Evolutionary conservation across 2,329 filamentous ascomycete genomes (phyloP), one percentile per base, ranked within the genome.

Genomic region (Aureobasidium sp.): DNA sequence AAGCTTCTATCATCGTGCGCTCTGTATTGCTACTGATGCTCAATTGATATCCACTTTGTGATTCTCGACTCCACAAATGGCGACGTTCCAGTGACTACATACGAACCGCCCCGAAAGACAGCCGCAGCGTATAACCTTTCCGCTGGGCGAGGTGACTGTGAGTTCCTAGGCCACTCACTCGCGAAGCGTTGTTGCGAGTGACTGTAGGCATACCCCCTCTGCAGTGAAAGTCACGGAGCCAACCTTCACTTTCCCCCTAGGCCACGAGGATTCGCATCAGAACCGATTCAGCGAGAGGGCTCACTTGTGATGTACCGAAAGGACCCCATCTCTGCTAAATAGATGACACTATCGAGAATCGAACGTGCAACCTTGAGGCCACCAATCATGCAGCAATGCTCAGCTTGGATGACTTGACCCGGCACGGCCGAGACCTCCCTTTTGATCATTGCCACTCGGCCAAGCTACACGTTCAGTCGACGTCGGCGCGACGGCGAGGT

Each of bases 71-170:
- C 43, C 55, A 59, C 55, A 59, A 26, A 48, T 59, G n/a, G 55
- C 55, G 43, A 59, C 55, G 55, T 59, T 37, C 34, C 32, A 20
- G 43, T 37, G 41, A 59, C 55, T 47, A 59, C 43, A 59, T 47
- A 48, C 55, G 55, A 27, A 59, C 41, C 17, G 43, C 20, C 43
- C 55, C 55, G 55, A 59, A 59, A 59, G 43, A 59, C 43, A 48
- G 43, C 55, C 55, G 55, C 55, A 59, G 55, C 41, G 55, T 48
- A 59, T 59, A 39, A 59, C 55, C 20, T 59, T 59, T 48, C 55
- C 55, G 55, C 55, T 59, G 55, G 55, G 55, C 55, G 55, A 59
- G 55, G 55, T 59, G 55, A 48, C 26, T 47, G 43, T 29, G 55
- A 17, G 55, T 47, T 47, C 43, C 55, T 48, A 59, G 55, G 55